Conservation (phyloP, 2,329 filamentous ascomycete species). For the Penicillium sclerotigenum region DNA sequence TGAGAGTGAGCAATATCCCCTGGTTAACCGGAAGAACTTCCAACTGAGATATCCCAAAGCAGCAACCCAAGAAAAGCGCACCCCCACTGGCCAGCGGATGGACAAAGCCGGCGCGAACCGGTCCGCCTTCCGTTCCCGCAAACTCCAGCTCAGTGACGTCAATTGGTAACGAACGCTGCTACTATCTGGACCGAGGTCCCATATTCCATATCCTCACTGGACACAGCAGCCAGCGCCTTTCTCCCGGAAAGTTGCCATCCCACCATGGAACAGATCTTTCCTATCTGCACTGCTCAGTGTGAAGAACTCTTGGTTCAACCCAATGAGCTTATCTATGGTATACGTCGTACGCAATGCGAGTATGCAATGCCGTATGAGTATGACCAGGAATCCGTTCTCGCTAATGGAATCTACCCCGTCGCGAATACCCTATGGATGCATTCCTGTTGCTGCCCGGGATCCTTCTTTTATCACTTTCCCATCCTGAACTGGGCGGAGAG, state of each 20-base stretch:
- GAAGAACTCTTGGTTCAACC: background rate
- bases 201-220: constrained; percentile 1
- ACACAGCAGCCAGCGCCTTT: constrained; percentile 1
- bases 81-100: constrained; percentile 42
- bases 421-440: background rate
- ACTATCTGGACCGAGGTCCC: constrained; percentile 5
- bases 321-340: background rate
- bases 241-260: background rate
- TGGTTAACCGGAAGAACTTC: constrained; percentile 31
- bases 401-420: background rate
- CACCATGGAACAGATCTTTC: background rate
- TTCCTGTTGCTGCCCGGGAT: background rate
- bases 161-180: constrained; percentile 70
- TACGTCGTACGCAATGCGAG: background rate
- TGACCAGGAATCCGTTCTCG: background rate
- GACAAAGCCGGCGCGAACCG: constrained; percentile 63
- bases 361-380: background rate
- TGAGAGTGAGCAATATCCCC: constrained; percentile 63
- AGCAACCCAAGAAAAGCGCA: constrained; percentile 43
- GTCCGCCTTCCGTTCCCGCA: constrained; percentile 76
- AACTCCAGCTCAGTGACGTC: constrained; percentile 92
- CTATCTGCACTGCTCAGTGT: background rate
- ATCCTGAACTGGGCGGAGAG: background rate
- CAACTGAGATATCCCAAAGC: background rate
- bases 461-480: background rate